Evolutionary conservation across 805 yeast genomes (phyloP), one percentile per base, ranked within the genome.

Genomic region (Komagataella pseudopastoris): DNA sequence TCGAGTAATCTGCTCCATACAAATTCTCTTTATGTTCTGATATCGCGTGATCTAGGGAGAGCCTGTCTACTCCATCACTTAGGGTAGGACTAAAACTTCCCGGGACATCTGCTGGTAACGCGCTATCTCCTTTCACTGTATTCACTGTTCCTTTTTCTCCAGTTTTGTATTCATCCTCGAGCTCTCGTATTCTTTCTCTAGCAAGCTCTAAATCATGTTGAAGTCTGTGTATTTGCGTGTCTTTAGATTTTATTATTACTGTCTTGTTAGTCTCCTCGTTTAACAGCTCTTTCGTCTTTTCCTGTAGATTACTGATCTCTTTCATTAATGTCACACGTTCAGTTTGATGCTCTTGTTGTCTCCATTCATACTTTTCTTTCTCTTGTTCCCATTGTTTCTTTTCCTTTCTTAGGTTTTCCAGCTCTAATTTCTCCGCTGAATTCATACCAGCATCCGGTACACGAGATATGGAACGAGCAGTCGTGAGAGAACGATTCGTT

Each of bases 201-300:
- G 82, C 71, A 47, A 71, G 74, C 47, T 83, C 88, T 49, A 81
- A 63, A 58, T 87, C 93, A 48, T 80, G 75, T 46, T 70, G 75
- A 22, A 80, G 66, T 47, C 93, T 67, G 46, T 74, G 69, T 6
- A 86, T 63, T 60, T 83, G 88, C 0, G 87, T 78, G 49, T 86
- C 93, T 56, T 79, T 81, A 36, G 86, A 81, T 61, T 83, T 83
- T 22, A 78, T 61, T 51, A 74, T 68, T 57, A 83, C 68, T 47
- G 68, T 67, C 49, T 75, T 71, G 45, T 70, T 71, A 2, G 82
- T 77, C 49, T 74, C 72, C 49, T 78, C 81, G 48, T 74, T 77
- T 55, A 70, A 71, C 47, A 75, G 60, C 50, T 62, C 69, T 17
- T 76, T 80, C 12, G 70, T 53, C 52, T 69, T 62, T 10, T 56